Evolutionary conservation across 805 yeast species (phyloP), one percentile per base, ranked within the genome.

Genomic region (Osmozyma mogii): DNA sequence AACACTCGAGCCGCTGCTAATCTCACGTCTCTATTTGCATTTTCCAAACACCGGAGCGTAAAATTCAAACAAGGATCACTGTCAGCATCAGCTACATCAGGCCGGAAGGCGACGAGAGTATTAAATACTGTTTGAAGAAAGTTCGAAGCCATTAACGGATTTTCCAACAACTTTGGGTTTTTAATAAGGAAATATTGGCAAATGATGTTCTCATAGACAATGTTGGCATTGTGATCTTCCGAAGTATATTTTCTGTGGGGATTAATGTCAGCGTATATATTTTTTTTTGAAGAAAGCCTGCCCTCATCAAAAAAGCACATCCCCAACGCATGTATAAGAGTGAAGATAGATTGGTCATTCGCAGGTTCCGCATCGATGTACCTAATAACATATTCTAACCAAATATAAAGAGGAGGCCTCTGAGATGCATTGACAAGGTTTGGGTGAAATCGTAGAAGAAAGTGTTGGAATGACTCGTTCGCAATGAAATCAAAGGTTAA

Each of bases 1-100:
- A 79, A 35, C 0, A 75, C 41, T 35, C 75, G 64, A 0, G 72
- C 59, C 3, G 75, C 61, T 4, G 74, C 42, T 2, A 79, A 35
- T 28, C 89, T 50, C 0, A 77, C 61, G 34, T 75, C 79, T 39
- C 89, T 53, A 32, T 68, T 65, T 6, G 49, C 50, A 30, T 49
- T 43, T n/a, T 59, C 57, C 22, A 75, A 56, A 12, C 67, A 57
- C 3, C 40, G 35, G 23, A 61, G 45, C 2, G 78, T 35, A 31
- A 71, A 67, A 5, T 44, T 45, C 52, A 72, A 72, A 5, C 61
- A 19, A 1, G 40, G 9, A 32, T 53, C 39, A 30, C 40, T 11
- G 30, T 43, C 22, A 61, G 44, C 23, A 5, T 38, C 35, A 9
- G 36, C 25, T 41, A 44, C 37, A 4, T 76, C 75, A 0, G 79